Evolutionary conservation across 495 filamentous ascomycete genomes (phyloP).

Genomic region (Endocarpon pusillum): DNA sequence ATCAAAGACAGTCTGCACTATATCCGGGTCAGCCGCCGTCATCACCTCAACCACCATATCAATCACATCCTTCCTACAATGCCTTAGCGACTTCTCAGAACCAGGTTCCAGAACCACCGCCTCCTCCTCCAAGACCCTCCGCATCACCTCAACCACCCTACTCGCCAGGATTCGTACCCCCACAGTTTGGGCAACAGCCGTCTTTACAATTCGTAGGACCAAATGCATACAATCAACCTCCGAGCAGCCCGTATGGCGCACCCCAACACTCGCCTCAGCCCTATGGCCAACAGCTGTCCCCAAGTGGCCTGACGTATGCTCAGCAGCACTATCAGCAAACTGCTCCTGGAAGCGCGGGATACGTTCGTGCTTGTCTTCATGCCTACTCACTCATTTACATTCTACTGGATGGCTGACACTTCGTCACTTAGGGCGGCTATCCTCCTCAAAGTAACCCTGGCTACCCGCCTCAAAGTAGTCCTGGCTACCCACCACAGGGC

Average conservation of each 20-base stretch:
- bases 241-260: slow-evolving; percentile 5
- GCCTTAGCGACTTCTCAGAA: slow-evolving; percentile 5
- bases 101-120: slow-evolving; percentile 16
- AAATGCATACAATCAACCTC: neutral
- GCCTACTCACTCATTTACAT: neutral
- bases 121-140: slow-evolving; percentile 17
- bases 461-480: slow-evolving; percentile 15
- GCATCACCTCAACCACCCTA: slow-evolving; percentile 14
- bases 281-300: slow-evolving; percentile 1
- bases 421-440: neutral
- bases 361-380: neutral
- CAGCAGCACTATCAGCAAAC: slow-evolving; percentile 19
- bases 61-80: slow-evolving; percentile 2
- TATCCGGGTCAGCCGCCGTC: slow-evolving; percentile 22
- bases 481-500: slow-evolving; percentile 17
- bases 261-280: slow-evolving; percentile 1
- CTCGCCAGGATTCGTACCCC: slow-evolving; percentile 12
- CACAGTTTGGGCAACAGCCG: neutral
- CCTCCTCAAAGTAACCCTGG: slow-evolving; percentile 18
- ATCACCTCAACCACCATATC: slow-evolving; percentile 18
- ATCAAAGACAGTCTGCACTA: slow-evolving; percentile 19
- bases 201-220: neutral
- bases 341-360: slow-evolving; percentile 9
- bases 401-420: neutral
- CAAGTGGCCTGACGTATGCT: slow-evolving; percentile 14